These are phyloP conservation scores for Ogataea zsoltii DNA, from an alignment of 805 yeast genomes.

Conservation along the genomic window DNA sequence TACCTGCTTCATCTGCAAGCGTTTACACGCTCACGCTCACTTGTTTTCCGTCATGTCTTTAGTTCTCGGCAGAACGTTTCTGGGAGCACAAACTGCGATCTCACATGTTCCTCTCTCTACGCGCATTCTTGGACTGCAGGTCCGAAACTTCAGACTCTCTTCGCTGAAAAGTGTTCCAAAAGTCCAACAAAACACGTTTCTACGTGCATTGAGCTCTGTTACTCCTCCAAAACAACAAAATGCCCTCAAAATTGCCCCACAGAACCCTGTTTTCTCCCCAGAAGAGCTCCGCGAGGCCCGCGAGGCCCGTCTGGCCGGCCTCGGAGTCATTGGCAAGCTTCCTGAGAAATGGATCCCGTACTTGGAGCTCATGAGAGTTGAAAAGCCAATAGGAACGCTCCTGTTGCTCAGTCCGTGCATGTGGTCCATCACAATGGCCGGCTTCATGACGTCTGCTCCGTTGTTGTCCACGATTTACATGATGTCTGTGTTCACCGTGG, in stretches of 20 bases:
- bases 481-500: conserved; percentile 72
- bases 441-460: conserved; percentile 70
- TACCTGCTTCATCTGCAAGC: too few species aligned
- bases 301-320: conserved; percentile 47
- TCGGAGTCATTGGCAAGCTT: conserved; percentile 54
- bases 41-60: conserved; percentile 1
- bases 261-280: conserved; percentile 28
- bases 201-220: not conserved
- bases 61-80: not conserved
- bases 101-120: not conserved
- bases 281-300: conserved; percentile 54
- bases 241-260: not conserved
- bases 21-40: too few species aligned
- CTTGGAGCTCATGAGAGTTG: conserved; percentile 88
- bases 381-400: conserved; percentile 95
- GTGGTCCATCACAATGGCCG: conserved; percentile 94
- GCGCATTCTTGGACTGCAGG: not conserved
- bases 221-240: not conserved
- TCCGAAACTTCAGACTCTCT: not conserved
- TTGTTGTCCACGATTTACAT: conserved; percentile 59
- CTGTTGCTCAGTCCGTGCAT: conserved; percentile 79
- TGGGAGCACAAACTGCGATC: not conserved
- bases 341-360: conserved; percentile 83
- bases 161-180: not conserved
- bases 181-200: not conserved